Conservation (phyloP, 805 yeast genomes). For the Ogataea glucozyma region DNA sequence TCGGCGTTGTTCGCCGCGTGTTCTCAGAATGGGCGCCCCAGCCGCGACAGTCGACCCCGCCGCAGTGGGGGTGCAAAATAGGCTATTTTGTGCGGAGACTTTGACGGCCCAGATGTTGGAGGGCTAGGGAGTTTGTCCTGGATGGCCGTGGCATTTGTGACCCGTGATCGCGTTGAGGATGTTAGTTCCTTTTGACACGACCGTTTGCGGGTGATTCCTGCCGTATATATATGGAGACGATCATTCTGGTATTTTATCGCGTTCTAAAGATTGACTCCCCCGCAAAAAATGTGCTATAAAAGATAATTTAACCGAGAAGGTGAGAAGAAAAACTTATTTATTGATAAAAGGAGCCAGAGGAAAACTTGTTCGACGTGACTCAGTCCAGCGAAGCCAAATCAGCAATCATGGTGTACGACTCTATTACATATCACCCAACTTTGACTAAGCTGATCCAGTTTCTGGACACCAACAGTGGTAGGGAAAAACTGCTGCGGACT, state of each 20-base stretch:
- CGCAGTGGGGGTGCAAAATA: conserved; percentile 7
- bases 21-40: conserved; percentile 5
- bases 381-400: neutral
- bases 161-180: neutral
- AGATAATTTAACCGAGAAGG: conserved; percentile 2
- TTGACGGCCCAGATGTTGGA: neutral
- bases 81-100: conserved; percentile 7
- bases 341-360: too few species aligned
- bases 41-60: conserved; percentile 5
- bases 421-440: conserved; percentile 74
- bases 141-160: too few species aligned
- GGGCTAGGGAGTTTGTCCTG: too few species aligned
- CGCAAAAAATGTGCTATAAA: conserved; percentile 4
- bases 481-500: conserved; percentile 78
- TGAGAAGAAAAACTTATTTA: neutral
- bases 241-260: neutral
- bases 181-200: neutral
- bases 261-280: neutral
- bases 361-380: too few species aligned
- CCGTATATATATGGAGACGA: neutral
- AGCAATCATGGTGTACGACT: conserved; percentile 61
- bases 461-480: conserved; percentile 64
- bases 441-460: conserved; percentile 59
- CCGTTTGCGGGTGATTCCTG: neutral
- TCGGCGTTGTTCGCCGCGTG: neutral